Evolutionary conservation across 2,329 filamentous ascomycete species (phyloP), one percentile per base, ranked within the genome.

Genomic region (Phialocephala sp.): DNA sequence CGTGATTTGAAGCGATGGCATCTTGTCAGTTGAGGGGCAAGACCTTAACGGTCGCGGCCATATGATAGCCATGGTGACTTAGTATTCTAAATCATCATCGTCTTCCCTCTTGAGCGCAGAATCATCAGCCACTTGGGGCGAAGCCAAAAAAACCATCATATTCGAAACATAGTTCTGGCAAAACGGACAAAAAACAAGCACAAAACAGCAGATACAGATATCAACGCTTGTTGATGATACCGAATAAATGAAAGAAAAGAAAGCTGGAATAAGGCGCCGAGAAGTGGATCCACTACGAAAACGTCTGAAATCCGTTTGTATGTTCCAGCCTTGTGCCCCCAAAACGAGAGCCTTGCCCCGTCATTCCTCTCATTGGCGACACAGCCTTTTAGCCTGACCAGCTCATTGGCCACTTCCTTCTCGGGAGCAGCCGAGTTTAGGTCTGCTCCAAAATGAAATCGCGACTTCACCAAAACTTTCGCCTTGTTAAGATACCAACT

Each of bases 361-460:
- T 12, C 22, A 12, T 11, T 14, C 1, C 24, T 4, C 15, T 54
- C 50, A 32, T 50, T 50, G 45, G 45, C 45, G 20, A 11, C 12
- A 18, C 8, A 14, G 8, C 12, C n/a, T 50, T 11, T 11, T 27
- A 22, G 45, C 45, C 20, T 9, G 2, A 24, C 9, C 8, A 8
- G 8, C 8, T 47, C 41, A 68, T 66, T 68, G 67, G 67, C 37
- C 45, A 14, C n/a, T 41, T 41, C 11, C 36, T 12, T n/a, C 24
- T 57, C 63, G 60, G 59, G 45, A 58, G 55, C n/a, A 20, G 24
- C 65, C 55, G 37, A 47, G 4, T 58, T 66, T 67, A 68, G 64
- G 61, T 59, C 59, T 55, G 47, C 20, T 45, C 56, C 57, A 66
- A 62, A 61, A 63, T 54, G 24, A 57, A 50, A 37, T 64, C 55